A percentile compares a stretch with the other conserved stretches of the same genome.
Evolutionary conservation across 2,329 filamentous ascomycete species (phyloP).

Genomic region (Didymella pinodella): DNA sequence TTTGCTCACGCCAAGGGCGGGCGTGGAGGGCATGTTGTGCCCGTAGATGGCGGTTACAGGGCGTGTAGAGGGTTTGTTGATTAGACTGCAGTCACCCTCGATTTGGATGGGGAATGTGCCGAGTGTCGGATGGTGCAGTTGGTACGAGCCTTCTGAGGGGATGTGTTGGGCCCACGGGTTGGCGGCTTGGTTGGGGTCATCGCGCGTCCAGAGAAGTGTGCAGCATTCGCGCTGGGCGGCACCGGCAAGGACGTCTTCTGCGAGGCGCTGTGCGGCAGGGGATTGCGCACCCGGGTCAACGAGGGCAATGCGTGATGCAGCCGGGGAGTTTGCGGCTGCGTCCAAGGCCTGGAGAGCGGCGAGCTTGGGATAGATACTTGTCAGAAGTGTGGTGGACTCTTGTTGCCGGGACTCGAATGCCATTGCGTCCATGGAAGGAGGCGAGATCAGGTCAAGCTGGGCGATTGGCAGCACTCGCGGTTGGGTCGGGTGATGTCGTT

Average conservation of each 20-base stretch:
- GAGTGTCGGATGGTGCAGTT: constrained; percentile 56
- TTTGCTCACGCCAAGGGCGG: constrained; percentile 40
- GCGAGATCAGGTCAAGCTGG: constrained; percentile 49
- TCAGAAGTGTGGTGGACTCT: constrained; percentile 45
- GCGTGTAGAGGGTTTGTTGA: constrained; percentile 48
- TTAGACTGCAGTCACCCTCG: constrained; percentile 52
- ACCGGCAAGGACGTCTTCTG: constrained; percentile 66
- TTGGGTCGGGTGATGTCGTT: constrained; percentile 51
- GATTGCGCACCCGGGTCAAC: constrained; percentile 73
- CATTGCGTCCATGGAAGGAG: constrained; percentile 43
- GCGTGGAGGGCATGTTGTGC: constrained; percentile 49
- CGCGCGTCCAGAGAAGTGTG: constrained; percentile 70
- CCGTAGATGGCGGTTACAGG: constrained; percentile 52
- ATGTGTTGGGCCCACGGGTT: constrained; percentile 51
- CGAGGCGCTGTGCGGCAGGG: constrained; percentile 66
- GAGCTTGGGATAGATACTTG: constrained; percentile 57
- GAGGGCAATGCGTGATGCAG: constrained; percentile 63
- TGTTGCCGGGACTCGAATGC: constrained; percentile 43
- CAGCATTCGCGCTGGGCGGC: constrained; percentile 74
- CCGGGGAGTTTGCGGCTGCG: constrained; percentile 55
- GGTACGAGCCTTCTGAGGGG: constrained; percentile 52
- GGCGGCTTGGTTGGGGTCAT: constrained; percentile 46
- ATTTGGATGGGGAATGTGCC: constrained; percentile 55
- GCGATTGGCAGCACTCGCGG: constrained; percentile 51
- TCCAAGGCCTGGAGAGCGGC: constrained; percentile 58